These are phyloP conservation scores for Ceratocystis cubensis DNA, from an alignment of 2,329 filamentous ascomycete genomes.

Conservation along the genomic window DNA sequence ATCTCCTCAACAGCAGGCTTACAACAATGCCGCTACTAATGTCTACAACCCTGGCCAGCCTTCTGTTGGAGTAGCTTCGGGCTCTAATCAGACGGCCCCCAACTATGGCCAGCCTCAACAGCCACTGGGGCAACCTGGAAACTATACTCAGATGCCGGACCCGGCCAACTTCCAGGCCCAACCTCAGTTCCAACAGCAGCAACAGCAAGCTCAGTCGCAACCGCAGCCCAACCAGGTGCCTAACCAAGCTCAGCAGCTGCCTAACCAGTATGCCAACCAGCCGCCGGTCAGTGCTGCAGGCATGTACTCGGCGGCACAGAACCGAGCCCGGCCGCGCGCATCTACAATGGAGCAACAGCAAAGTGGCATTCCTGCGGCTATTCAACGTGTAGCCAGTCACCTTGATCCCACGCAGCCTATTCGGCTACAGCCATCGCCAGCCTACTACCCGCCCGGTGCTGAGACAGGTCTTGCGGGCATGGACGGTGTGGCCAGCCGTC, in stretches of 20 bases:
- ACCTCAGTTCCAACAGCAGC: constrained; percentile 66
- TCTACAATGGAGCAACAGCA: constrained; percentile 95
- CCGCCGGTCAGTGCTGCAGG: constrained; percentile 30
- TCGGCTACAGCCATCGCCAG: constrained; percentile 83
- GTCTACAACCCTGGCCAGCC: constrained; percentile 24
- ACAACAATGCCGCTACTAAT: constrained; percentile 38
- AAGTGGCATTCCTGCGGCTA: constrained; percentile 79
- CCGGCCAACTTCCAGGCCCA: constrained; percentile 25
- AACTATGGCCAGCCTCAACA: constrained; percentile 27
- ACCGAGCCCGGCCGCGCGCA: constrained; percentile 68
- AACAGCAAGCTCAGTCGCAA: constrained; percentile 28
- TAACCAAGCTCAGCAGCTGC: constrained; percentile 47
- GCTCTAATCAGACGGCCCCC: constrained; percentile 10
- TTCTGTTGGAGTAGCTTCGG: constrained; percentile 15
- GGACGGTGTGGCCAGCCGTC: constrained; percentile 50
- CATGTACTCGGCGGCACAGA: constrained; percentile 34
- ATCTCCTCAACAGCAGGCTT: constrained; percentile 16
- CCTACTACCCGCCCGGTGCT: constrained; percentile 90
- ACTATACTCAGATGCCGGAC: constrained; percentile 7
- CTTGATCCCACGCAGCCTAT: constrained; percentile 92
- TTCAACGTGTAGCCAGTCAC: constrained; percentile 91
- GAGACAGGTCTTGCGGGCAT: constrained; percentile 50
- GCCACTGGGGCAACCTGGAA: constrained; percentile 5
- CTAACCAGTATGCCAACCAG: constrained; percentile 46
- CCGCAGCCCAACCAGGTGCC: constrained; percentile 1